phyloP scores from a whole-genome alignment of 1,284 basidiomycete genomes.

The Trametes pubescens region DNA sequence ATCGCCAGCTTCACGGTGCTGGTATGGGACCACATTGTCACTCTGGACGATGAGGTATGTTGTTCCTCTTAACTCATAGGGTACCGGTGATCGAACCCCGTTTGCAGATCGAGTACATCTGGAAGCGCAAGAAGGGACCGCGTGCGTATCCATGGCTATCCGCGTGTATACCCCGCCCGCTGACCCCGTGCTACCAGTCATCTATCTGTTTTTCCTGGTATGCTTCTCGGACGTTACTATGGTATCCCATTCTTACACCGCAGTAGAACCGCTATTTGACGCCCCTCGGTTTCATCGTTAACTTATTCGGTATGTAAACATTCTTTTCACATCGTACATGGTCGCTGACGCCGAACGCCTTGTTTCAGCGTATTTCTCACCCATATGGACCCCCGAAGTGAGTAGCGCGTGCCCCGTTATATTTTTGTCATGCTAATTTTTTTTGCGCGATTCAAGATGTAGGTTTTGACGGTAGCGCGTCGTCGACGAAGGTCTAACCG shows the following conservation, averaged over 20 bases:
- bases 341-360: neutral
- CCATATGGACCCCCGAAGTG: conserved; percentile 51
- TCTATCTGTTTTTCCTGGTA: conserved; percentile 58
- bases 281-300: conserved; percentile 57
- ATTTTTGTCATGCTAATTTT: neutral
- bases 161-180: neutral
- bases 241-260: neutral
- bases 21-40: conserved; percentile 59
- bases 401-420: conserved; percentile 23
- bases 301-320: conserved; percentile 50
- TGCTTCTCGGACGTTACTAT: conserved; percentile 25
- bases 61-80: neutral
- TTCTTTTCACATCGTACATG: too few species aligned
- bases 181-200: conserved; percentile 41
- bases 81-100: neutral
- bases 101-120: conserved; percentile 54
- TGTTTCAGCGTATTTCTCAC: conserved; percentile 52
- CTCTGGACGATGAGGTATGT: conserved; percentile 54
- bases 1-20: conserved; percentile 56
- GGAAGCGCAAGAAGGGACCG: conserved; percentile 56
- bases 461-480: conserved; percentile 1
- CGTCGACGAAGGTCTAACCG: neutral
- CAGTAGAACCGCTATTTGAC: conserved; percentile 58
- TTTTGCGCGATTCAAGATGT: conserved; percentile 23
- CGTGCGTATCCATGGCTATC: conserved; percentile 42